Base-by-base conservation (phyloP, 2,329 filamentous ascomycete species). In the Neurospora crassa region DNA sequence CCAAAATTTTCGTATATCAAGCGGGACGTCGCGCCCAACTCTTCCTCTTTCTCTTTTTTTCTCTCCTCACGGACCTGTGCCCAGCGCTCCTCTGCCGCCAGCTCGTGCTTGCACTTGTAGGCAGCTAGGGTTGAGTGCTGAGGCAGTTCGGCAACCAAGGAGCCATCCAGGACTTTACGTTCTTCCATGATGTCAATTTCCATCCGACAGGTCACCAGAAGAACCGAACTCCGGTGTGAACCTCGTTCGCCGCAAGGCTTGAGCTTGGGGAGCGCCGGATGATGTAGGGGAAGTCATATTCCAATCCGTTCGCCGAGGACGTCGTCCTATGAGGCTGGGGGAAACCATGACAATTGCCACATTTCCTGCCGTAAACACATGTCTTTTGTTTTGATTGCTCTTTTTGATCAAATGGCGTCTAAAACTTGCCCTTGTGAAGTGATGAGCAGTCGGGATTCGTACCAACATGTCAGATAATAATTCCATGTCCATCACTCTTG, bases 121-220 rank as follows among this genome's bases (percentile, higher is more conserved):
- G 75, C 76, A 84, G 84, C 87, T 87, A 87, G 90, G 83, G 92
- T 95, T 82, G 92, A 94, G 86, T 87, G 83, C 87, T 92, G 88
- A 79, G 86, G 89, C 92, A 95, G 90, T 89, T 95, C 92, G 92
- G 92, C 93, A 89, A 80, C 81, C 75, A 93, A 90, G 92, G 92
- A 94, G 90, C 90, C 91, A 92, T 90, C 88, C 82, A 81, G 53
- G 8, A 63, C 53, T 63, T 63, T n/a, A 5, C 8, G 53, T 80
- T 80, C 82, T 80, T 78, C 82, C 76, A 90, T 93, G 92, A 89
- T 94, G 91, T 92, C 87, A 90, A 91, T 93, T 85, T 94, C 92
- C 91, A 89, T 92, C 94, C 92, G 93, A 97, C 94, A 96, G 92
- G 90, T 96, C 91, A 63, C 92, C 82, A 96, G 91, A 97, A 82